Evolutionary conservation across 2,329 filamentous ascomycete species (phyloP).

Genomic region (Nemania sp.): DNA sequence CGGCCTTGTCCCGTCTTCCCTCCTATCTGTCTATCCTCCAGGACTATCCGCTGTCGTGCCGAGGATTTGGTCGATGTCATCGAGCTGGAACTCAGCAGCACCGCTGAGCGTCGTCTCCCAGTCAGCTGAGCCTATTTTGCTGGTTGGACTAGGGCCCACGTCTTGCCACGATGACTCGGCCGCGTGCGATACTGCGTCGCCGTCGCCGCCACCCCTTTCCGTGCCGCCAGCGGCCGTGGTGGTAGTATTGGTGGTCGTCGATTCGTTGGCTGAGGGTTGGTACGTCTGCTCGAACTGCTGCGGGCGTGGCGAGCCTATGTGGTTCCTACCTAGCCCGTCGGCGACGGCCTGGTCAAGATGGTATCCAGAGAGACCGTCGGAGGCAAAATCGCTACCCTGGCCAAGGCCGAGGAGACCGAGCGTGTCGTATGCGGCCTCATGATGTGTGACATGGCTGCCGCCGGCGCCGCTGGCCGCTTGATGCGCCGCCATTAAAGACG

Average conservation of each 20-base stretch:
- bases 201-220: conserved; percentile 2
- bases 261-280: conserved; percentile 13
- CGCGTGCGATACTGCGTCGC: neutral
- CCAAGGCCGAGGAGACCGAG: conserved; percentile 29
- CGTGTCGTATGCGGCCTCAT: conserved; percentile 24
- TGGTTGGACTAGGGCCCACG: conserved; percentile 5
- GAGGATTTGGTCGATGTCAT: conserved; percentile 32
- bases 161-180: conserved; percentile 28
- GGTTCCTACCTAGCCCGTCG: conserved; percentile 21
- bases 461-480: conserved; percentile 6
- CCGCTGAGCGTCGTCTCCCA: conserved; percentile 31
- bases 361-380: conserved; percentile 26
- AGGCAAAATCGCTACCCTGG: conserved; percentile 20
- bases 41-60: conserved; percentile 32
- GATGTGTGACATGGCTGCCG: neutral
- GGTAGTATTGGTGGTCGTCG: neutral
- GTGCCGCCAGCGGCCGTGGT: conserved; percentile 19
- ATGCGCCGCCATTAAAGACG: conserved; percentile 19
- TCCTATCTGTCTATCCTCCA: conserved; percentile 17
- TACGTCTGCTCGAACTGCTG: conserved; percentile 27
- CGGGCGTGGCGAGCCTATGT: conserved; percentile 20
- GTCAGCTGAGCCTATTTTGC: conserved; percentile 24
- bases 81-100: conserved; percentile 28
- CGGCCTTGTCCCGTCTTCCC: too few relatives aligned
- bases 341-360: conserved; percentile 21